Percentiles rank a stretch among this genome's conserved stretches.
Evolutionary conservation across 1,284 basidiomycete species (phyloP).

Genomic region (Volvariella volvacea): DNA sequence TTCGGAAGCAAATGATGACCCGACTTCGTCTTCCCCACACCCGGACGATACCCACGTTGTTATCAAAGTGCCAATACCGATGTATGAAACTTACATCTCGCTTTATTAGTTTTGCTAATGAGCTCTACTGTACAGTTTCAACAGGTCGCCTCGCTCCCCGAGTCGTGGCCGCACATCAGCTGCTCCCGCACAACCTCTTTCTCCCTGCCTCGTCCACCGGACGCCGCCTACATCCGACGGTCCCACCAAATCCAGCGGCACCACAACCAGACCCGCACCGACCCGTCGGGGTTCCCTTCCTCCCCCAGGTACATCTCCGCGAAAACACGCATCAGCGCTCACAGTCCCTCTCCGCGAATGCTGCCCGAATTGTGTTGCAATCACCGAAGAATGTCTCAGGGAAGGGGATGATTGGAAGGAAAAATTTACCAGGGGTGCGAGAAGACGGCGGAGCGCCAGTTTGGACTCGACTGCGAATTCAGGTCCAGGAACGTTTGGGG

Average conservation of each 20-base stretch:
- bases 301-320: slow-evolving; percentile 7
- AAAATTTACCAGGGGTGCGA: slow-evolving; percentile 54
- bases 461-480: slow-evolving; percentile 18
- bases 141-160: slow-evolving; percentile 27
- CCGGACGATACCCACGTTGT: slow-evolving; percentile 36
- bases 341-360: slow-evolving; percentile 56
- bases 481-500: too few species aligned
- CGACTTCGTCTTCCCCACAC: slow-evolving; percentile 12
- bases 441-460: slow-evolving; percentile 48
- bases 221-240: slow-evolving; percentile 16
- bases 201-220: slow-evolving; percentile 41
- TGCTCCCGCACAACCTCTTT: slow-evolving; percentile 23
- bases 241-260: not conserved
- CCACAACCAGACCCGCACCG: slow-evolving; percentile 1
- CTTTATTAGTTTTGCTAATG: slow-evolving; percentile 4
- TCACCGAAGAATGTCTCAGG: slow-evolving; percentile 39
- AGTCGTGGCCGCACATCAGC: slow-evolving; percentile 24
- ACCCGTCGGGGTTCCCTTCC: not conserved
- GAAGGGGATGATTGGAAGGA: slow-evolving; percentile 49
- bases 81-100: slow-evolving; percentile 24
- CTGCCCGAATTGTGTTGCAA: slow-evolving; percentile 44
- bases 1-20: slow-evolving; percentile 18
- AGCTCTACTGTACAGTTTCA: slow-evolving; percentile 33
- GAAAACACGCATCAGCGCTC: slow-evolving; percentile 12
- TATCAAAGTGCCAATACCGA: slow-evolving; percentile 54